These are phyloP conservation scores for Ulmus americana DNA, from an alignment of 331 rosid genomes.

Conservation along the genomic window DNA sequence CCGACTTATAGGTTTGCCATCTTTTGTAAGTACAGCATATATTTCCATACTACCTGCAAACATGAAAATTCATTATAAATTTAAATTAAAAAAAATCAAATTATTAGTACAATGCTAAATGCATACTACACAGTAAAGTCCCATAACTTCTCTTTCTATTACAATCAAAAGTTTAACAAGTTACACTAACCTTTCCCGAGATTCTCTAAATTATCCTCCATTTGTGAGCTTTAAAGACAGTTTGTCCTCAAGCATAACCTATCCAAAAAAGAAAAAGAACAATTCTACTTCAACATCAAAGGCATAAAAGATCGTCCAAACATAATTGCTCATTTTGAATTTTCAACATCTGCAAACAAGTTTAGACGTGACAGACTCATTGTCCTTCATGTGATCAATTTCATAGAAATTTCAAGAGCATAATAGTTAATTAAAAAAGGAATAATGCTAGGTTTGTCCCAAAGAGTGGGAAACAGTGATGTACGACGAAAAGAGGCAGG, in stretches of 20 bases:
- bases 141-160: background rate
- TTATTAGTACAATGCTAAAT: background rate
- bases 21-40: conserved; percentile 30
- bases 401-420: too few relatives aligned
- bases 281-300: too few relatives aligned
- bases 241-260: too few relatives aligned
- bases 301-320: too few relatives aligned
- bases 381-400: too few relatives aligned
- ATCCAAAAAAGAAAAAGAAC: too few relatives aligned
- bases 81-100: background rate
- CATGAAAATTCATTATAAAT: background rate
- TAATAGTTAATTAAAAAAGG: too few relatives aligned
- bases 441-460: too few relatives aligned
- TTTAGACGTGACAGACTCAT: background rate
- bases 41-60: background rate
- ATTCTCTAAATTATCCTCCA: background rate
- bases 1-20: conserved; percentile 31
- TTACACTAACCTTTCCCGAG: background rate
- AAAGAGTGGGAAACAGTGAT: too few relatives aligned
- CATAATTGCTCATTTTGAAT: background rate
- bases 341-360: background rate
- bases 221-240: background rate
- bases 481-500: too few relatives aligned
- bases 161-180: background rate
- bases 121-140: background rate